Base-by-base conservation (phyloP, 495 filamentous ascomycete species). In the Xylaria flabelliformis region DNA sequence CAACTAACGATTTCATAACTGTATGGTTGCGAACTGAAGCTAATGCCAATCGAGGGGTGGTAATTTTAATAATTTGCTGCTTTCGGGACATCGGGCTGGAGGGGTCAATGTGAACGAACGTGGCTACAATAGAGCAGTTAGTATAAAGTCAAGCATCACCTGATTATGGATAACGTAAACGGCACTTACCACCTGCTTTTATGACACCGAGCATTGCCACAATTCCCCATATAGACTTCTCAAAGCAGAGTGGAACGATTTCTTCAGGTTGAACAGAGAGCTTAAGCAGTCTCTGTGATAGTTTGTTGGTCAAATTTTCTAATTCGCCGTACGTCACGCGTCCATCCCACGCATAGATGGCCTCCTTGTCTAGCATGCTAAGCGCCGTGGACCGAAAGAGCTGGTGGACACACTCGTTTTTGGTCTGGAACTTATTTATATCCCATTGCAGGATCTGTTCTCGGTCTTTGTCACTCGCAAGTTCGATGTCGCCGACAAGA, bases 151-250 rank as follows among this genome's bases (percentile, higher is more conserved):
- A 34, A 19, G 29, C 21, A 56, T 51, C 71, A 34, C 32, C 34
- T 32, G n/a, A 7, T 6, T 13, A 36, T 62, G 58, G 17, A 7
- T 9, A 41, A n/a, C 17, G 19, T 36, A 10, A n/a, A 12, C 26
- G 13, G 34, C 21, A 64, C 61, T 42, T 46, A 64, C 61, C 61
- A 9, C 90, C 90, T 8, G 90, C 87, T 72, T 88, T 89, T 7
- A 88, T 78, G n/a, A 91, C 82, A 1, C 87, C 88, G 3, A 90
- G 72, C 74, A 87, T 84, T 1, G 87, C 79, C 12, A 91, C 82
- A 26, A 89, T 77, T 1, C 85, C 83, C 84, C 84, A 90, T 1
- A 82, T 78, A 0, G 86, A 88, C 62, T 91, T 91, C 59, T 87
- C 83, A 41, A 90, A 82, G 67, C 86, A 90, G 0, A 91, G 73